Percentiles rank a stretch among this genome's conserved stretches.
Conservation (phyloP, 768 basidiomycete genomes). For the Phlebiopsis flavidoalba region DNA sequence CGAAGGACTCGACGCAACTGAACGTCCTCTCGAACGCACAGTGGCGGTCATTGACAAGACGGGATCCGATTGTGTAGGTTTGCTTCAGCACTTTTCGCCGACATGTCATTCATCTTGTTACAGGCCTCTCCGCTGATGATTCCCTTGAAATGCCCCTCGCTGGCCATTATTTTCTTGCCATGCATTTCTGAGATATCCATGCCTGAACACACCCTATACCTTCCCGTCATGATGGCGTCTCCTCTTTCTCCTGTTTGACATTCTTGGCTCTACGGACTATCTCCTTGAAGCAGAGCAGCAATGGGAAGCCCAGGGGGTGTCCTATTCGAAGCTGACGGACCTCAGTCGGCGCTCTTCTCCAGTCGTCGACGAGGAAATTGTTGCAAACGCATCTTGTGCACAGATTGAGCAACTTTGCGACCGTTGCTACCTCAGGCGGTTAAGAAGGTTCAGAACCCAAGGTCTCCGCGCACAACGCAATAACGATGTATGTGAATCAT, state of each 20-base stretch:
- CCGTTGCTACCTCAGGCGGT: slow-evolving; percentile 35
- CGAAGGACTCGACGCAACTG: slow-evolving; percentile 25
- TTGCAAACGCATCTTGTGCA: slow-evolving; percentile 37
- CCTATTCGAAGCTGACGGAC: slow-evolving; percentile 16
- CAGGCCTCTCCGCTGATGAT: slow-evolving; percentile 39
- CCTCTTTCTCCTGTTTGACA: slow-evolving; percentile 16
- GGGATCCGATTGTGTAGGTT: slow-evolving; percentile 33
- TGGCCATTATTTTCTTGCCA: slow-evolving; percentile 68
- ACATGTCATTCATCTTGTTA: slow-evolving; percentile 33
- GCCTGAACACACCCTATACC: slow-evolving; percentile 43
- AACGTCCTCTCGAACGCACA: slow-evolving; percentile 27
- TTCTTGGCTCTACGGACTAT: slow-evolving; percentile 17
- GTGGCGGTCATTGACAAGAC: slow-evolving; percentile 38
- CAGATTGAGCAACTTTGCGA: slow-evolving; percentile 42
- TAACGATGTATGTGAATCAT: slow-evolving; percentile 53
- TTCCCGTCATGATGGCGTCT: slow-evolving; percentile 47
- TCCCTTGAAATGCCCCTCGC: slow-evolving; percentile 41
- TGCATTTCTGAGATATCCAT: slow-evolving; percentile 30
- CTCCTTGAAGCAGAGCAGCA: slow-evolving; percentile 28
- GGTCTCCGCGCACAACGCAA: slow-evolving; percentile 50
- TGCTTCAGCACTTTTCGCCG: slow-evolving; percentile 21
- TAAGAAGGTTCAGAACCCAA: slow-evolving; percentile 36
- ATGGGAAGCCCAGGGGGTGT: slow-evolving; percentile 25
- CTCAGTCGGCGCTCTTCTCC: slow-evolving; percentile 20
- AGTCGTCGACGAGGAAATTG: slow-evolving; percentile 43